A percentile compares a stretch with the other conserved stretches of the same genome.
phyloP scores from a whole-genome alignment of 495 filamentous ascomycete genomes.

The Chaetomidium leptoderma region DNA sequence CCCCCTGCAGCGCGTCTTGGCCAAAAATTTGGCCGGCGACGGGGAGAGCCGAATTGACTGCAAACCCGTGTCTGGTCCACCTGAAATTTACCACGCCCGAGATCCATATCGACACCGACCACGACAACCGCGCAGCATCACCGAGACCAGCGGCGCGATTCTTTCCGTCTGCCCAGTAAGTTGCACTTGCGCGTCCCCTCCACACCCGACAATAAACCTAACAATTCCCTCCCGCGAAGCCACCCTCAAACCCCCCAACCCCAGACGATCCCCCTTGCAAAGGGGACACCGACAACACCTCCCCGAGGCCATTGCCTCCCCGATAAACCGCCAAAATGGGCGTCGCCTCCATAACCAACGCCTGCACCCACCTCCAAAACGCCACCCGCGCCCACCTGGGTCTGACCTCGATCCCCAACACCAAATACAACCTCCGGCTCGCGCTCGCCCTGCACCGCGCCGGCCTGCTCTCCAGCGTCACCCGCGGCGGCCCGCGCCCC shows the following conservation, averaged over 20 bases:
- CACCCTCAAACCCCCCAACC: background rate
- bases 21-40: conserved; percentile 19
- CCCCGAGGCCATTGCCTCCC: background rate
- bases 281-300: background rate
- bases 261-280: background rate
- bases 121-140: background rate
- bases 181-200: no score
- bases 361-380: conserved; percentile 94
- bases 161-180: background rate
- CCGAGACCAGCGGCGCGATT: background rate
- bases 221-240: no score
- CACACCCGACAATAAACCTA: no score
- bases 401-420: conserved; percentile 79
- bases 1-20: conserved; percentile 6
- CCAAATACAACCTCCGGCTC: conserved; percentile 73
- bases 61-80: conserved; percentile 6
- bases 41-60: conserved; percentile 14
- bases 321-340: conserved; percentile 60
- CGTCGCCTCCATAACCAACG: conserved; percentile 70
- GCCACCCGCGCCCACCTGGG: conserved; percentile 79
- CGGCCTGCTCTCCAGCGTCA: conserved; percentile 79
- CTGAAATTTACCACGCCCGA: conserved; percentile 12
- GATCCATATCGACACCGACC: conserved; percentile 4
- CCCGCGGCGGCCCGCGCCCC: conserved; percentile 66
- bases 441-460: conserved; percentile 72